Evolutionary conservation across 2,329 filamentous ascomycete species (phyloP).

Genomic region (Dryadomyces quercivorus): DNA sequence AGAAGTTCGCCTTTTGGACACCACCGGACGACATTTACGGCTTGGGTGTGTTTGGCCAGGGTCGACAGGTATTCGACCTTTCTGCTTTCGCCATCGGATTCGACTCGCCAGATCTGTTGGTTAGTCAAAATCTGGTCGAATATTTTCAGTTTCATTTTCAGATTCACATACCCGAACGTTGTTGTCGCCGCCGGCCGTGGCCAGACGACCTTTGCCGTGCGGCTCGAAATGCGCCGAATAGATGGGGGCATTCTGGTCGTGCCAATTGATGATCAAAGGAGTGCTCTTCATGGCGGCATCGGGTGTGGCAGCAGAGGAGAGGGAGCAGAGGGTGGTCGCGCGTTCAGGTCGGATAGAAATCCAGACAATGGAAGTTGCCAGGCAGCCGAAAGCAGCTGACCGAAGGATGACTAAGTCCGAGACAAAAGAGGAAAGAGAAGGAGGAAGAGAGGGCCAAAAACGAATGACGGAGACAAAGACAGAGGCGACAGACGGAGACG

Average conservation of each 20-base stretch:
- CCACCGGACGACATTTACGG: constrained; percentile 96
- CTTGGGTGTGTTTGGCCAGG: constrained; percentile 85
- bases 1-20: constrained; percentile 87
- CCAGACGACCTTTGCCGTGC: constrained; percentile 78
- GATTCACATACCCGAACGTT: constrained; percentile 66
- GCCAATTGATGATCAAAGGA: constrained; percentile 96
- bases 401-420: background rate
- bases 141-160: background rate
- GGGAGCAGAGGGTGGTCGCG: background rate
- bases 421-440: background rate
- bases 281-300: constrained; percentile 74
- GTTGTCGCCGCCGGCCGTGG: constrained; percentile 91
- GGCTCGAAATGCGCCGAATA: constrained; percentile 97
- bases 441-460: background rate
- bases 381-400: background rate
- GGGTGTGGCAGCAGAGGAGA: background rate
- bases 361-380: background rate
- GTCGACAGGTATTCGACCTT: constrained; percentile 89
- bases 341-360: background rate
- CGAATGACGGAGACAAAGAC: too few species aligned
- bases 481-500: too few species aligned
- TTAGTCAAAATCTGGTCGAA: too few species aligned
- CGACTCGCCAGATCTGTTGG: constrained; percentile 75
- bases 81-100: constrained; percentile 70
- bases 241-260: constrained; percentile 91